Evolutionary conservation across 1,139 yeast species (phyloP).

Genomic region (Barnettozyma hawaiiensis): DNA sequence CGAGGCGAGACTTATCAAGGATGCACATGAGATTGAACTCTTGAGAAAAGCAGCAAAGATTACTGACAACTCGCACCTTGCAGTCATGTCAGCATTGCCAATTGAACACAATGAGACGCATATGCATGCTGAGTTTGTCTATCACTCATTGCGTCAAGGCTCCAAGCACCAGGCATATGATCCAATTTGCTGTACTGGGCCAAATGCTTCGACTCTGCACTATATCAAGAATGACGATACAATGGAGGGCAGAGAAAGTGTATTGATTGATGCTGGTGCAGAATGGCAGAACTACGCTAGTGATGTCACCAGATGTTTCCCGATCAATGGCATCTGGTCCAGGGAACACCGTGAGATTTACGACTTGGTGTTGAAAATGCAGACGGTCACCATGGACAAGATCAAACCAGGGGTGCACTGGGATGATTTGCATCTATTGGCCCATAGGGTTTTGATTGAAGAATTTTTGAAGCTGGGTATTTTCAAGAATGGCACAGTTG

Average conservation of each 20-base stretch:
- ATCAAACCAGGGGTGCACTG: slow-evolving; percentile 80
- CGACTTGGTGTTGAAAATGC: slow-evolving; percentile 81
- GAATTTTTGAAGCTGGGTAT: slow-evolving; percentile 72
- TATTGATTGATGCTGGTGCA: slow-evolving; percentile 93
- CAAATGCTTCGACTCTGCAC: slow-evolving; percentile 86
- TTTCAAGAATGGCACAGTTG: slow-evolving; percentile 54
- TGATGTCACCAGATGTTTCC: slow-evolving; percentile 94
- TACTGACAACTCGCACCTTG: slow-evolving; percentile 82
- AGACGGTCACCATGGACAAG: slow-evolving; percentile 54
- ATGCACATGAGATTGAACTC: slow-evolving; percentile 68
- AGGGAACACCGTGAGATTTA: slow-evolving; percentile 81
- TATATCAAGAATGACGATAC: slow-evolving; percentile 80
- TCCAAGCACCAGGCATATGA: slow-evolving; percentile 85
- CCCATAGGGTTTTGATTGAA: slow-evolving; percentile 72
- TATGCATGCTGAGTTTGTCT: slow-evolving; percentile 90
- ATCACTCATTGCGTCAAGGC: slow-evolving; percentile 92
- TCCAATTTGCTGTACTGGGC: slow-evolving; percentile 94
- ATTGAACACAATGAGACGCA: slow-evolving; percentile 86
- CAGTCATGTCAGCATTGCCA: slow-evolving; percentile 90
- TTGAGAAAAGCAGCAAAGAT: slow-evolving; percentile 77
- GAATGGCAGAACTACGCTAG: slow-evolving; percentile 92
- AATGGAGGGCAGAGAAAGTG: slow-evolving; percentile 51
- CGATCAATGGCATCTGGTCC: slow-evolving; percentile 85
- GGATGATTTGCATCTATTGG: slow-evolving; percentile 77
- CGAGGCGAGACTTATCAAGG: slow-evolving; percentile 81